Base-by-base conservation (phyloP, 805 yeast genomes). In the Ogataea polymorpha region DNA sequence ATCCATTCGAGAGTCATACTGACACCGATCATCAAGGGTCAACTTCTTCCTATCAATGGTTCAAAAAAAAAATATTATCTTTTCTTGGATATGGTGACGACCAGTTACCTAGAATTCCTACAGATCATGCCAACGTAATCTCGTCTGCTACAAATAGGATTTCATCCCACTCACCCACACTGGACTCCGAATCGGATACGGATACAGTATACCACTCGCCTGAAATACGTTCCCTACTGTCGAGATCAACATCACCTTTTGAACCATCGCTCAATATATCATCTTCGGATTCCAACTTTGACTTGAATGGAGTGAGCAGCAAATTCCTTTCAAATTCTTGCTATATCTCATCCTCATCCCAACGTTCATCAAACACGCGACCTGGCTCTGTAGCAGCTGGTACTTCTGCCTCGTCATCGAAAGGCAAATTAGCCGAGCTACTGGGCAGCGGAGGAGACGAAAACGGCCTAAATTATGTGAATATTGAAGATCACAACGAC, bases 401-500 rank as follows among this genome's bases (percentile, higher is more conserved):
- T 32, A 29, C 24, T 12, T 43, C 48, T 5, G 26, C 37, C 12
- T 32, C 46, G 2, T 42, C 54, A 14, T 37, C 50, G 15, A 50
- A 51, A 35, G 15, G 45, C 23, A 50, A 44, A 17, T 43, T 47
- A 2, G 49, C 43, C 23, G 60, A 53, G 30, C 46, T 36, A 17
- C 31, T 34, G 16, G 49, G 44, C 10, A 58, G 59, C 17, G 72
- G 70, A 16, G 60, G 75, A 25, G 55, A 65, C 20, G 74, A 80
- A 1, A 80, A 77, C 51, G 79, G 80, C 51, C 85, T 84, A 1
- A 80, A 79, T 53, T 69, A 66, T 13, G 55, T 76, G 26, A 71
- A 68, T 45, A 51, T 80, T 35, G 79, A 79, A 49, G 80, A 77
- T 48, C 33, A 26, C 27, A 44, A 39, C 24, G 41, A 42, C 11